Evolutionary conservation across 2,329 filamentous ascomycete genomes (phyloP).

Genomic region (Sarocladiaceae sp.): DNA sequence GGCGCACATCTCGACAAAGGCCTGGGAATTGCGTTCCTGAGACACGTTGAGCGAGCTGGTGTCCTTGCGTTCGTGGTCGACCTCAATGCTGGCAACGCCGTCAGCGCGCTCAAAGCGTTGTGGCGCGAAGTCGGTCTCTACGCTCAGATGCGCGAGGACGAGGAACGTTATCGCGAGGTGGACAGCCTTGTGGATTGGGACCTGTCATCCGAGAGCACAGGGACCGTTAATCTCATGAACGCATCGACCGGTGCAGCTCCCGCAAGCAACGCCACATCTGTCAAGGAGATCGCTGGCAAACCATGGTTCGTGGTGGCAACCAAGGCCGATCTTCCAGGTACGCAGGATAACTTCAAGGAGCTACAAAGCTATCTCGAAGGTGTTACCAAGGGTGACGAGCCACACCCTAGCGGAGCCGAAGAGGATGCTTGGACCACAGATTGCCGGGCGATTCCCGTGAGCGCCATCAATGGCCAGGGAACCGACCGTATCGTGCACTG

Average conservation of each 20-base stretch:
- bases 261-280: neutral
- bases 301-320: conserved; percentile 96
- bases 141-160: conserved; percentile 70
- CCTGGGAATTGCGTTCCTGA: conserved; percentile 84
- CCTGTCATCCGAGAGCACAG: conserved; percentile 40
- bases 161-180: conserved; percentile 62
- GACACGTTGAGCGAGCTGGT: conserved; percentile 89
- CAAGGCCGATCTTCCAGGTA: conserved; percentile 79
- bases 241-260: conserved; percentile 6
- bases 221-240: conserved; percentile 14
- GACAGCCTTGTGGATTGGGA: conserved; percentile 54
- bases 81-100: conserved; percentile 72
- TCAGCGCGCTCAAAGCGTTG: conserved; percentile 71
- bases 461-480: conserved; percentile 83
- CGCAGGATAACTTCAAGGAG: conserved; percentile 69
- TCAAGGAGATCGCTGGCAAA: conserved; percentile 81
- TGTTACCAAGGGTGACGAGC: conserved; percentile 56
- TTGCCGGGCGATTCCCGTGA: conserved; percentile 75
- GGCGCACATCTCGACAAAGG: conserved; percentile 90
- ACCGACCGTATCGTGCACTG: conserved; percentile 71
- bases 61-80: conserved; percentile 94
- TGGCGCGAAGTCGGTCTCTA: conserved; percentile 92
- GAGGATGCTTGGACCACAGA: conserved; percentile 51
- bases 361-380: conserved; percentile 67
- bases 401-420: conserved; percentile 68